phyloP scores from a whole-genome alignment of 1,139 yeast genomes.

The Blastobotrys elegans region DNA sequence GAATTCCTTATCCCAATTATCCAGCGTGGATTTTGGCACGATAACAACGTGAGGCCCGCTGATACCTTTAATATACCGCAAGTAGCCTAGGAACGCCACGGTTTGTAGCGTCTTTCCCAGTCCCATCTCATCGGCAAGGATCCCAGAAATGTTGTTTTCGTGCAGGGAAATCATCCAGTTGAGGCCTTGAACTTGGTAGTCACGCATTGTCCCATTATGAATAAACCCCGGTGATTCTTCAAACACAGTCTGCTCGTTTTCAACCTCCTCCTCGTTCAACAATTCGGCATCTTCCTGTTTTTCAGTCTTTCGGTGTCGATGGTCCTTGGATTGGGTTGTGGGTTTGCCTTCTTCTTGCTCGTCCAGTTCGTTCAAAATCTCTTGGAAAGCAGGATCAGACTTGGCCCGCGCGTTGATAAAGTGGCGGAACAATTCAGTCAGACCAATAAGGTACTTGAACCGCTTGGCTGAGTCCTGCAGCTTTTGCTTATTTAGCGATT shows the following conservation, averaged over 20 bases:
- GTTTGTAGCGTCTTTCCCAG: slow-evolving; percentile 94
- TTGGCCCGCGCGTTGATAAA: slow-evolving; percentile 80
- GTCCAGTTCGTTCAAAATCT: slow-evolving; percentile 53
- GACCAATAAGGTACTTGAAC: slow-evolving; percentile 73
- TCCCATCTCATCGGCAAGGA: slow-evolving; percentile 98
- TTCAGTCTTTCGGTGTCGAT: slow-evolving; percentile 58
- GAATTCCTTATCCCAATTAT: slow-evolving; percentile 94
- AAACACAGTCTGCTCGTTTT: slow-evolving; percentile 44
- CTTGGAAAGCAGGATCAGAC: slow-evolving; percentile 61
- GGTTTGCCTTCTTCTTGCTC: slow-evolving; percentile 28
- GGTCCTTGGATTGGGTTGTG: slow-evolving; percentile 22
- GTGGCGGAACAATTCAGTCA: slow-evolving; percentile 82
- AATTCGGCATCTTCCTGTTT: slow-evolving; percentile 91
- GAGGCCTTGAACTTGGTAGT: slow-evolving; percentile 87
- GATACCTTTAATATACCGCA: slow-evolving; percentile 70
- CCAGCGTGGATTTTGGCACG: slow-evolving; percentile 92
- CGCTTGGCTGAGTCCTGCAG: slow-evolving; percentile 62
- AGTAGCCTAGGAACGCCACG: slow-evolving; percentile 81
- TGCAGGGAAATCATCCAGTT: slow-evolving; percentile 87
- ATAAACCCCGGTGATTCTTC: slow-evolving; percentile 75
- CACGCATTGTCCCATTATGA: slow-evolving; percentile 60
- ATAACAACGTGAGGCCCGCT: slow-evolving; percentile 89
- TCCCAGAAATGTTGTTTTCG: slow-evolving; percentile 81
- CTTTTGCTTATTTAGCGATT: slow-evolving; percentile 23
- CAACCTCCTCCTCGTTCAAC: slow-evolving; percentile 59